phyloP scores from a whole-genome alignment of 306 rosid genomes.

The Cucurbita pepo region DNA sequence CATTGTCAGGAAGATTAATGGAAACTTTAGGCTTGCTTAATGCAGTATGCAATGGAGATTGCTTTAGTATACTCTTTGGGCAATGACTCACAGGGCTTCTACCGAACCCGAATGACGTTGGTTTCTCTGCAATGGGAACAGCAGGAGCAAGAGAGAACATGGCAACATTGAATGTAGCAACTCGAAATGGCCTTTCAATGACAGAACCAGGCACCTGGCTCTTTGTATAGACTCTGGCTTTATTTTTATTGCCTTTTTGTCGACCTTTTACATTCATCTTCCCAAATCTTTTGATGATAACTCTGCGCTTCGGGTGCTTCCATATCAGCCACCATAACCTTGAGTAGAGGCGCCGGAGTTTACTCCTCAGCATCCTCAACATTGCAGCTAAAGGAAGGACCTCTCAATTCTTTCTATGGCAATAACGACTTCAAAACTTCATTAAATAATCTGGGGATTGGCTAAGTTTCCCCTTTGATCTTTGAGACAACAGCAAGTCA shows the following conservation, averaged over 20 bases:
- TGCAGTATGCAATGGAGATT: constrained; percentile 39
- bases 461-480: constrained; percentile 4
- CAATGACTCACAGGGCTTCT: constrained; percentile 6
- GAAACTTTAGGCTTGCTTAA: constrained; percentile 43
- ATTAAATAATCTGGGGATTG: not conserved
- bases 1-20: constrained; percentile 76
- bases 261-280: constrained; percentile 29
- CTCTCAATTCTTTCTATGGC: not conserved
- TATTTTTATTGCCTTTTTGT: constrained; percentile 15
- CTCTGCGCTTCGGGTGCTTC: constrained; percentile 54
- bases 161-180: constrained; percentile 78
- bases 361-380: constrained; percentile 35
- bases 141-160: constrained; percentile 92
- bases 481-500: not conserved
- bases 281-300: constrained; percentile 60
- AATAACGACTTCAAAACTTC: not conserved
- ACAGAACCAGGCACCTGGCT: constrained; percentile 18
- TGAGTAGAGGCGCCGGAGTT: constrained; percentile 34
- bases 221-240: constrained; percentile 12
- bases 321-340: constrained; percentile 45
- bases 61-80: constrained; percentile 74
- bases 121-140: constrained; percentile 34
- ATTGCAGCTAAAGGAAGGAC: constrained; percentile 5
- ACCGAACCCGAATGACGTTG: constrained; percentile 7
- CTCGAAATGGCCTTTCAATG: constrained; percentile 41